These are phyloP conservation scores for Starmera stellimalicola DNA, from an alignment of 1,139 yeast species.

Conservation along the genomic window DNA sequence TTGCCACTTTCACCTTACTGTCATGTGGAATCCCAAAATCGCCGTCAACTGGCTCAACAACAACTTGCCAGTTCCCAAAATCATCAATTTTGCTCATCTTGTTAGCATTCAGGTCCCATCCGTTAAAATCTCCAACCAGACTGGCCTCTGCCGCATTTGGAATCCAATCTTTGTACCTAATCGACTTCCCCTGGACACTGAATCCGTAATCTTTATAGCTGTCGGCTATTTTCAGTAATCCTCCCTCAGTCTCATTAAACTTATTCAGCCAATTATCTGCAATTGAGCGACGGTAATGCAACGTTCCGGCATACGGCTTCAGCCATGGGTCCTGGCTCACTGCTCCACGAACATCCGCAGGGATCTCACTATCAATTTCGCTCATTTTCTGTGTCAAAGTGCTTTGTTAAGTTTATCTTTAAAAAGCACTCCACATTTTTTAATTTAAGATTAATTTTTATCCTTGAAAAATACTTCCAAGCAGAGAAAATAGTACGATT, in stretches of 20 bases:
- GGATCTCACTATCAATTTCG: no score
- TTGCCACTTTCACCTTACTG: constrained; percentile 64
- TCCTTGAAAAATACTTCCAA: no score
- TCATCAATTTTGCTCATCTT: constrained; percentile 40
- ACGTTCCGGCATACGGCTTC: constrained; percentile 61
- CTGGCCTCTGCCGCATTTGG: constrained; percentile 75
- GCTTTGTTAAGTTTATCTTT: no score
- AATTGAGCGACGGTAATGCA: constrained; percentile 41
- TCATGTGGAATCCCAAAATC: constrained; percentile 69
- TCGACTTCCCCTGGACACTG: constrained; percentile 50
- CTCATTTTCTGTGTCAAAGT: no score
- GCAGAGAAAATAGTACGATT: no score
- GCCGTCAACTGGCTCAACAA: constrained; percentile 46
- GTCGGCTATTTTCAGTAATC: constrained; percentile 31
- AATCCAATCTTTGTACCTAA: constrained; percentile 73
- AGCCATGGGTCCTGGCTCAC: constrained; percentile 80
- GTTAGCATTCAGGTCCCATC: constrained; percentile 61
- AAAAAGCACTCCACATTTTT: no score
- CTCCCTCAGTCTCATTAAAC: constrained; percentile 32
- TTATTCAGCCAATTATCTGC: constrained; percentile 51
- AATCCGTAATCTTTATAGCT: constrained; percentile 66
- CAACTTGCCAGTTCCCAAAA: constrained; percentile 62
- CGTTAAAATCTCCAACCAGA: constrained; percentile 83
- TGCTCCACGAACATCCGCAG: constrained; percentile 39
- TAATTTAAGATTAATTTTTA: no score